Conservation (phyloP, 2,329 filamentous ascomycete genomes). For the Dothistroma septosporum region DNA sequence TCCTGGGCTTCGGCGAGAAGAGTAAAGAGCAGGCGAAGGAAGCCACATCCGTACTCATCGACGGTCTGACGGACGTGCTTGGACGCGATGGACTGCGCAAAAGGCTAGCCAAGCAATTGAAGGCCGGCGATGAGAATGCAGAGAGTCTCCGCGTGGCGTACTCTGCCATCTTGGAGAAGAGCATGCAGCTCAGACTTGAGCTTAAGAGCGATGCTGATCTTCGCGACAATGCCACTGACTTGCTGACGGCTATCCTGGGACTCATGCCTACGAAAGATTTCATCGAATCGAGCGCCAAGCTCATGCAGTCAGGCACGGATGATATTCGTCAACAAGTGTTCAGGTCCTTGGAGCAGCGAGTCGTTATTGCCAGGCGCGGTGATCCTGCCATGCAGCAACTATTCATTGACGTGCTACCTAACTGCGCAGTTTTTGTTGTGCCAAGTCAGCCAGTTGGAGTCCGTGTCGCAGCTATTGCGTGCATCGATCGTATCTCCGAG, state of each 20-base stretch:
- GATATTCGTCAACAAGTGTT: conserved; percentile 72
- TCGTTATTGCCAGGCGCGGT: conserved; percentile 67
- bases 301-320: conserved; percentile 72
- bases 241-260: conserved; percentile 75
- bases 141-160: conserved; percentile 27
- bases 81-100: conserved; percentile 23
- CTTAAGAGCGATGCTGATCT: conserved; percentile 46
- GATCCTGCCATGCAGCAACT: conserved; percentile 73
- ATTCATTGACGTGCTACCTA: conserved; percentile 36
- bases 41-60: conserved; percentile 36
- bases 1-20: conserved; percentile 62
- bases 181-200: conserved; percentile 57
- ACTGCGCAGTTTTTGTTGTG: conserved; percentile 64
- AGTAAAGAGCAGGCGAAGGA: conserved; percentile 31
- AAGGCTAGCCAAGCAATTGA: conserved; percentile 27
- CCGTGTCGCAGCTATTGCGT: conserved; percentile 80
- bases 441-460: conserved; percentile 68
- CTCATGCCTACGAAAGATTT: conserved; percentile 84
- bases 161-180: conserved; percentile 38
- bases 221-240: conserved; percentile 54
- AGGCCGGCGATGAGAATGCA: conserved; percentile 18
- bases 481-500: conserved; percentile 87
- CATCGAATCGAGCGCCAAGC: conserved; percentile 76
- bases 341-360: conserved; percentile 72
- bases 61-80: conserved; percentile 38